phyloP scores from a whole-genome alignment of 345 rosid species.

The Cochlearia excelsa region DNA sequence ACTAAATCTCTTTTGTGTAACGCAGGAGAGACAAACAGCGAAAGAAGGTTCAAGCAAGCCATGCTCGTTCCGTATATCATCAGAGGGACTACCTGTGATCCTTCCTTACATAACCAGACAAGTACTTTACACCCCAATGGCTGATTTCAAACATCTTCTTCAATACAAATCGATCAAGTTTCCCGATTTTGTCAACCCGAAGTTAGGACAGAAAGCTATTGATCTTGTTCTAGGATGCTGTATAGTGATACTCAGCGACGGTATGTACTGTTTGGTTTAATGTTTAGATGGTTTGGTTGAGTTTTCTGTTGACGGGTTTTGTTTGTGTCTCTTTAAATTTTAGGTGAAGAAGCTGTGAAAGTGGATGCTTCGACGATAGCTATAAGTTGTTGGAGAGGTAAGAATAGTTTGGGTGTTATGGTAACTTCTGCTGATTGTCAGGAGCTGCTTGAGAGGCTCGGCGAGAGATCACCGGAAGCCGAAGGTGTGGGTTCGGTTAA shows the following conservation, averaged over 20 bases:
- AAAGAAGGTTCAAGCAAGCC: slow-evolving; percentile 68
- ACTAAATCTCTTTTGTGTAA: not conserved
- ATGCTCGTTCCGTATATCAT: slow-evolving; percentile 87
- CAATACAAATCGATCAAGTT: slow-evolving; percentile 78
- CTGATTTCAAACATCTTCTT: slow-evolving; percentile 83
- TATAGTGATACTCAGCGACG: slow-evolving; percentile 58
- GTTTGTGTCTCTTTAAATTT: not conserved
- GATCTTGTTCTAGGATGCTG: slow-evolving; percentile 81
- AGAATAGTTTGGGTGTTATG: slow-evolving; percentile 74
- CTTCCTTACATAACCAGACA: slow-evolving; percentile 89
- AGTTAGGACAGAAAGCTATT: slow-evolving; percentile 65
- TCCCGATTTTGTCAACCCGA: slow-evolving; percentile 60
- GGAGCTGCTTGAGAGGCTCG: slow-evolving; percentile 72
- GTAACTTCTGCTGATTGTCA: slow-evolving; percentile 80
- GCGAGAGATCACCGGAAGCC: slow-evolving; percentile 37
- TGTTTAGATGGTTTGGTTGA: not conserved
- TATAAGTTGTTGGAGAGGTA: slow-evolving; percentile 96
- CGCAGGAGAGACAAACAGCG: slow-evolving; percentile 81
- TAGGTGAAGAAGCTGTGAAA: slow-evolving; percentile 39
- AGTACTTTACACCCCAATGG: slow-evolving; percentile 54
- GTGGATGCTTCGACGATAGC: slow-evolving; percentile 62
- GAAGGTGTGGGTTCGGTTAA: slow-evolving; percentile 19
- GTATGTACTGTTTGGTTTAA: slow-evolving; percentile 39
- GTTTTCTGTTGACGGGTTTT: slow-evolving; percentile 5
- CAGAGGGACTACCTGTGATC: slow-evolving; percentile 88